Base-by-base conservation (phyloP, 78 protist species). In the Polysphondylium violaceum region DNA sequence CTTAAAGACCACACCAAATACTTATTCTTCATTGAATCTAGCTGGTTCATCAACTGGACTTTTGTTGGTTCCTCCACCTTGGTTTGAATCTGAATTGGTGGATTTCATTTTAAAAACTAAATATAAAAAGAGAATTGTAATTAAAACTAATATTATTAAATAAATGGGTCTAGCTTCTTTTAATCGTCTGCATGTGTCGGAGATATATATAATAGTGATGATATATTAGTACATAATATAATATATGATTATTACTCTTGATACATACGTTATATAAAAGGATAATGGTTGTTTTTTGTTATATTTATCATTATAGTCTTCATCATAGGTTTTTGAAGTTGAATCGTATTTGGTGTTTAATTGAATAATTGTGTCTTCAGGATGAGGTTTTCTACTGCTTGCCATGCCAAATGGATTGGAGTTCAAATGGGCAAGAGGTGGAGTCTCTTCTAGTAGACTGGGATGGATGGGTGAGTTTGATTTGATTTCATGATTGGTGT, bases 371-470 rank as follows among this genome's bases (percentile, higher is more conserved):
- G 73, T 65, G 23, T 65, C 73, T 21, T 65, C 73, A 36, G 51
- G 81, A 25, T 75, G 85, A 40, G 27, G 85, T 31, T 83, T 83
- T 55, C 91, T 8, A 33, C 60, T 83, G n/a, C n/a, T n/a, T 29
- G 91, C 91, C 1, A 83, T 14, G 12, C 91, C 79, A 58, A 69
- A 83, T 7, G 79, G 79, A 79, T 79, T 79, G 4, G 61, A 33
- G 29, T 79, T 79, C 14, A 79, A 60, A 79, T 79, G 89, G 36
- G 76, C 9, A 5, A 79, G 76, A 41, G 89, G 89, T 31, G 89
- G 77, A 56, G 89, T 79, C 25, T 79, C 89, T 5, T 79, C 89
- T n/a, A 79, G 35, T 27, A 79, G 55, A 23, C 58, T 38, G 17
- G 41, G 76, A 56, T 67, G 50, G 63, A 79, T 67, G 14, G 29